These are phyloP conservation scores for Mentha longifolia DNA, from an alignment of 257 asterid genomes.

Conservation along the genomic window DNA sequence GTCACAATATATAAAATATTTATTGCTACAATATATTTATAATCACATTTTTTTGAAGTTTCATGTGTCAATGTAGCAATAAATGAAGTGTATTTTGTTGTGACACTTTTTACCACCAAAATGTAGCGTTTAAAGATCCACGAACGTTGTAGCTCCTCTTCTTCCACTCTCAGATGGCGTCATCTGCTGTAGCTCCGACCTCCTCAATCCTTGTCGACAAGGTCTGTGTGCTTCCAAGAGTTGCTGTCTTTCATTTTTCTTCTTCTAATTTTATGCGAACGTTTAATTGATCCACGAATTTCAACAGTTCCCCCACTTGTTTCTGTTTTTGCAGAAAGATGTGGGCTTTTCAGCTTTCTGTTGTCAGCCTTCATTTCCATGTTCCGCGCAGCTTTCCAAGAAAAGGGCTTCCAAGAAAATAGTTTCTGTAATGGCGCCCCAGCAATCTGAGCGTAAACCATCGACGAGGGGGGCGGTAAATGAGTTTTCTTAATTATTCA, in stretches of 20 bases:
- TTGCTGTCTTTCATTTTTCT: constrained; percentile 2
- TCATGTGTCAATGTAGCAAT: no score
- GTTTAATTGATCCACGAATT: constrained; percentile 1
- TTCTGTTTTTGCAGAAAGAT: constrained; percentile 55
- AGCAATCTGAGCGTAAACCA: constrained; percentile 76
- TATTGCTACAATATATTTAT: no score
- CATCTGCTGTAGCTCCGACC: constrained; percentile 55
- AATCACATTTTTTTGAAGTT: no score
- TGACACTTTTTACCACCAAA: no score
- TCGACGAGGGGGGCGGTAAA: constrained; percentile 79
- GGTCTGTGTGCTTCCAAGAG: constrained; percentile 39
- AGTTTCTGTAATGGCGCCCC: constrained; percentile 79
- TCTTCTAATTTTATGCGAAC: background rate
- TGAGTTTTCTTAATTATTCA: background rate
- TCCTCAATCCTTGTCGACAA: constrained; percentile 50
- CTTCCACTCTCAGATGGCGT: constrained; percentile 46
- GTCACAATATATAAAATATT: no score
- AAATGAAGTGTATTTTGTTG: no score
- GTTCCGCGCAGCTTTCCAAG: constrained; percentile 48
- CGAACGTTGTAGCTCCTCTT: background rate
- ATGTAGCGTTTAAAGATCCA: no score
- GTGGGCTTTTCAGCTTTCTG: constrained; percentile 56
- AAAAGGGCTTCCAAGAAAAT: constrained; percentile 55
- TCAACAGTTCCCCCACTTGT: background rate
- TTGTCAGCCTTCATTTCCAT: constrained; percentile 50